A percentile compares a stretch with the other conserved stretches of the same genome.
Conservation (phyloP, 139 green algal species). For the Mesotaenium endlicherianum region DNA sequence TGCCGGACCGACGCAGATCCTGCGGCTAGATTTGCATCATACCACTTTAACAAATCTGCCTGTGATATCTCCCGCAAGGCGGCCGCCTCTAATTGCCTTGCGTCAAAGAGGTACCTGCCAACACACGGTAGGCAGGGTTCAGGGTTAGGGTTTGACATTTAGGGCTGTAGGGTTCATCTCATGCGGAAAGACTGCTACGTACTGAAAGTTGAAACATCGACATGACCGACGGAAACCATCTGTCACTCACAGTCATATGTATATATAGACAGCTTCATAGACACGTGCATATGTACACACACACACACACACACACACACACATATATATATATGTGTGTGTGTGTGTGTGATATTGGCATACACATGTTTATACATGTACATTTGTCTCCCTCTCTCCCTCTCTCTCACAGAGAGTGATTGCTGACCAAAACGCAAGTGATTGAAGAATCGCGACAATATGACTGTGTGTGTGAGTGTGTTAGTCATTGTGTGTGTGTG, state of each 20-base stretch:
- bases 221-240: not conserved
- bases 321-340: too few species aligned
- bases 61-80: slow-evolving; percentile 7
- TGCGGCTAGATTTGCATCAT: slow-evolving; percentile 13
- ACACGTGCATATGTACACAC: slow-evolving; percentile 74
- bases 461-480: too few species aligned
- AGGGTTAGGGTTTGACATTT: not conserved
- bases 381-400: too few species aligned
- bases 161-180: not conserved
- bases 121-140: not conserved
- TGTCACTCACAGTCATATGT: not conserved
- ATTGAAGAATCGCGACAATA: too few species aligned
- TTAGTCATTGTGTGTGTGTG: too few species aligned
- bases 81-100: slow-evolving; percentile 27
- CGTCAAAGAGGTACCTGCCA: slow-evolving; percentile 42
- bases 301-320: too few species aligned
- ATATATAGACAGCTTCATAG: slow-evolving; percentile 57
- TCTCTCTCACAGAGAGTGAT: too few species aligned
- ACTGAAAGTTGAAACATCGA: not conserved
- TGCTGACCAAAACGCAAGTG: too few species aligned
- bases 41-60: slow-evolving; percentile 31
- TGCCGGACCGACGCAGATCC: not conserved
- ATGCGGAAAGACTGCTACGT: not conserved
- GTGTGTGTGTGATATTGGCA: too few species aligned
- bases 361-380: too few species aligned